Percentiles rank a stretch among this genome's conserved stretches.
Conservation (phyloP, 805 yeast species). For the Starmerella vaccinii region DNA sequence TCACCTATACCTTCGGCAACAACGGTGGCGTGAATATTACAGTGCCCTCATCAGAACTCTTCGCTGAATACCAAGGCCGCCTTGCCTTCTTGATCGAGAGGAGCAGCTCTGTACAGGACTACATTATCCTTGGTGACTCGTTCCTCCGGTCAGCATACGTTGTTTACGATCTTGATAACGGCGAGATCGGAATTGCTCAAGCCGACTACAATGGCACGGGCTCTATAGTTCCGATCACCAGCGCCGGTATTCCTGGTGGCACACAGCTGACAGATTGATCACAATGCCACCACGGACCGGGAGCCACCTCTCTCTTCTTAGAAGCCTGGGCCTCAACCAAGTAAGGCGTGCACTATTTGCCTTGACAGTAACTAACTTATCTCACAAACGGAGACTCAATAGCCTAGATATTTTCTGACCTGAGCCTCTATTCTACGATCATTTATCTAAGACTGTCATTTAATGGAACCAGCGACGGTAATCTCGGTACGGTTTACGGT, state of each 20-base stretch:
- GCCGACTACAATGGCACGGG: slow-evolving; percentile 29
- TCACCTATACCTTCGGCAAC: slow-evolving; percentile 9
- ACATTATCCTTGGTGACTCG: slow-evolving; percentile 48
- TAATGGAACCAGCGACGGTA: too few relatives aligned
- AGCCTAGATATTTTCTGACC: too few relatives aligned
- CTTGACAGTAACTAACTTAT: too few relatives aligned
- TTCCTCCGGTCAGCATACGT: slow-evolving; percentile 54
- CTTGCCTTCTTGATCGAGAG: background rate
- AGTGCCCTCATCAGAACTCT: slow-evolving; percentile 7
- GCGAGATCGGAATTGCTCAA: slow-evolving; percentile 47
- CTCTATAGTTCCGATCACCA: slow-evolving; percentile 25
- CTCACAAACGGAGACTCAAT: too few relatives aligned
- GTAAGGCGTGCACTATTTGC: too few relatives aligned
- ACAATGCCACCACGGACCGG: too few relatives aligned
- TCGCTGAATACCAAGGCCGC: background rate
- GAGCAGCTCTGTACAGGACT: slow-evolving; percentile 24
- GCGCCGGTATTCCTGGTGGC: slow-evolving; percentile 27
- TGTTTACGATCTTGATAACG: slow-evolving; percentile 53
- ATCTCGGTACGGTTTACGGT: too few relatives aligned
- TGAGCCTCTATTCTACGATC: too few relatives aligned
- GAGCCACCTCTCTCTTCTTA: too few relatives aligned
- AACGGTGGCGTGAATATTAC: slow-evolving; percentile 15
- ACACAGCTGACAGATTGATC: too few relatives aligned
- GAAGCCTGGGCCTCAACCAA: too few relatives aligned
- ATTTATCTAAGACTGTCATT: too few relatives aligned